A percentile compares a stretch with the other conserved stretches of the same genome.
phyloP scores from a whole-genome alignment of 2,329 filamentous ascomycete genomes.

The Alternaria sp. region DNA sequence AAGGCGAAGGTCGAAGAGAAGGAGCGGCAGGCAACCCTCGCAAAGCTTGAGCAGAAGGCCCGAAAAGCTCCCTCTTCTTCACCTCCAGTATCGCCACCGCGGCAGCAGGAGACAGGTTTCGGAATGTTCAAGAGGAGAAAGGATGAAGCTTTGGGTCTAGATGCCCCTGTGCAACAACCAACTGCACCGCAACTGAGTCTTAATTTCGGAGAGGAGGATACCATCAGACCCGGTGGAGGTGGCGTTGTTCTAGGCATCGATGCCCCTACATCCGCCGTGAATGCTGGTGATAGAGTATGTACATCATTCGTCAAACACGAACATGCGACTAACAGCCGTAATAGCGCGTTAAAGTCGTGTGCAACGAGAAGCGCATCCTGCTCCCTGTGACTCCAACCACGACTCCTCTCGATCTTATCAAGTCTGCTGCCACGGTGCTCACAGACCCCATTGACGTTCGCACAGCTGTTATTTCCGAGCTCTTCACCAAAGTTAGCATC shows the following conservation, averaged over 20 bases:
- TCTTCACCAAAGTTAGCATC: conserved; percentile 75
- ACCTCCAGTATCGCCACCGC: conserved; percentile 38
- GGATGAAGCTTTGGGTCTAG: conserved; percentile 35
- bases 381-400: conserved; percentile 79
- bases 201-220: conserved; percentile 30
- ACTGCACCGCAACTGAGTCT: conserved; percentile 34
- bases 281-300: conserved; percentile 76
- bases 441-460: conserved; percentile 68
- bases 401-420: conserved; percentile 74
- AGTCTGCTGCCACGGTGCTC: conserved; percentile 68
- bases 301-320: background rate
- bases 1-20: conserved; percentile 28
- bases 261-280: conserved; percentile 80
- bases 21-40: conserved; percentile 31
- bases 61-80: conserved; percentile 28
- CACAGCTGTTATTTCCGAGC: conserved; percentile 77
- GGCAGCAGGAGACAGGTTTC: conserved; percentile 38
- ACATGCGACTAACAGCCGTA: conserved; percentile 21
- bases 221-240: conserved; percentile 54
- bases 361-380: conserved; percentile 70
- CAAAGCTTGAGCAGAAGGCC: conserved; percentile 31
- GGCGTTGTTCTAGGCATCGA: conserved; percentile 66
- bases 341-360: conserved; percentile 75
- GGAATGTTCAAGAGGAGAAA: conserved; percentile 45
- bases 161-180: conserved; percentile 21